Percentiles rank a stretch among this genome's conserved stretches.
Evolutionary conservation across 2,329 filamentous ascomycete genomes (phyloP).

Genomic region (Trichoderma koningiopsis): DNA sequence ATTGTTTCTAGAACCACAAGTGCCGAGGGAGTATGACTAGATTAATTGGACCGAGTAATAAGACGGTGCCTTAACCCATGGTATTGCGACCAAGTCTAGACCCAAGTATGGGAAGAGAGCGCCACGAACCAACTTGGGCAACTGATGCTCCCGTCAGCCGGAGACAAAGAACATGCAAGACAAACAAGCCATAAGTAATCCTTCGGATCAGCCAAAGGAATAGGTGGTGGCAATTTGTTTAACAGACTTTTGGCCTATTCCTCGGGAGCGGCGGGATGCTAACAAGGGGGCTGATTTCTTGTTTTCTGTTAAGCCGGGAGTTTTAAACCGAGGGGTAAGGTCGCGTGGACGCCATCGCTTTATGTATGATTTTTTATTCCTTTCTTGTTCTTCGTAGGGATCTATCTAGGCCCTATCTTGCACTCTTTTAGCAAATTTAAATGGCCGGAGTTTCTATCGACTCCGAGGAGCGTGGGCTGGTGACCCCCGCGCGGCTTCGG

Average conservation of each 20-base stretch:
- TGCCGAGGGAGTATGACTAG: neutral
- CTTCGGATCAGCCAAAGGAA: neutral
- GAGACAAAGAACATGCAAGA: neutral
- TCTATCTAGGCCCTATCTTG: neutral
- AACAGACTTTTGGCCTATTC: neutral
- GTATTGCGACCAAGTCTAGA: neutral
- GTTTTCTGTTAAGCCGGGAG: neutral
- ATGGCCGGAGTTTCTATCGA: conserved; percentile 17
- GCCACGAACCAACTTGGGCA: neutral
- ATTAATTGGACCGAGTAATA: neutral
- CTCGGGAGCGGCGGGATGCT: conserved; percentile 17
- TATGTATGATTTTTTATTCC: neutral
- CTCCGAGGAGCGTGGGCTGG: conserved; percentile 4
- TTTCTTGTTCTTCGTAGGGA: neutral
- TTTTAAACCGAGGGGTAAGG: neutral
- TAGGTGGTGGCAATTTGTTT: neutral
- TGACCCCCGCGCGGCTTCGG: neutral
- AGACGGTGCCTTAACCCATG: neutral
- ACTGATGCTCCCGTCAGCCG: neutral
- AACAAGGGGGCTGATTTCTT: neutral
- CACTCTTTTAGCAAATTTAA: neutral
- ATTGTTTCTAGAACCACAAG: neutral
- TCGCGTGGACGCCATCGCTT: neutral
- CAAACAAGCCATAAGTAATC: neutral
- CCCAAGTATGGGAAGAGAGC: neutral